phyloP scores from a whole-genome alignment of 192 early-diverging fungal genomes.

The Coemansia sp. region DNA sequence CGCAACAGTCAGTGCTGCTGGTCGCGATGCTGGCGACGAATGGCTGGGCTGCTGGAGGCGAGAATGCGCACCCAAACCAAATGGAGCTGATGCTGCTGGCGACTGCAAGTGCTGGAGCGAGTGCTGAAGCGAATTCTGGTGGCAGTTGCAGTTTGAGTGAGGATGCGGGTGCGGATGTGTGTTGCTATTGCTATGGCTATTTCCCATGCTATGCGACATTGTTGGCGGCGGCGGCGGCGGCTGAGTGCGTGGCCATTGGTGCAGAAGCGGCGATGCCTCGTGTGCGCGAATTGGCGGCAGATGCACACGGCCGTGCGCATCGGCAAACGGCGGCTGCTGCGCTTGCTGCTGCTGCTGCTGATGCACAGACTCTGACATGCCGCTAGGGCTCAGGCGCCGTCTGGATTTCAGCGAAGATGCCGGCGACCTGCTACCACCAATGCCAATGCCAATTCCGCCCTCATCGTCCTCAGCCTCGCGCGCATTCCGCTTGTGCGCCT shows the following conservation, averaged over 20 bases:
- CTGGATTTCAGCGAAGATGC: slow-evolving; percentile 5
- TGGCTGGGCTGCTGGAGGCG: too few species aligned
- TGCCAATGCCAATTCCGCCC: background rate
- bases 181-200: background rate
- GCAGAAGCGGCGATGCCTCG: slow-evolving; percentile 2
- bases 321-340: slow-evolving; percentile 24
- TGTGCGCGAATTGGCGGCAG: slow-evolving; percentile 37
- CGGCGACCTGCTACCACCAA: slow-evolving; percentile 2
- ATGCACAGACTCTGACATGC: background rate
- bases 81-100: background rate
- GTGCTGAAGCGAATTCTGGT: background rate
- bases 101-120: background rate
- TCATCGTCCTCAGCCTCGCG: background rate
- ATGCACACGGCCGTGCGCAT: slow-evolving; percentile 38
- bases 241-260: background rate
- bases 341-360: too few species aligned
- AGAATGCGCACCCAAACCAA: too few species aligned
- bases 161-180: background rate
- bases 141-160: background rate
- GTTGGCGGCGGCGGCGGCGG: background rate
- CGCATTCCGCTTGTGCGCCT: slow-evolving; percentile 3
- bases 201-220: background rate
- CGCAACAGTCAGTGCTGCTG: background rate
- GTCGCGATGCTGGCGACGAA: background rate
- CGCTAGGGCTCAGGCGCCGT: background rate